A percentile compares a stretch with the other conserved stretches of the same genome.
Conservation (phyloP, 805 yeast species). For the Hyphopichia homilentoma region DNA sequence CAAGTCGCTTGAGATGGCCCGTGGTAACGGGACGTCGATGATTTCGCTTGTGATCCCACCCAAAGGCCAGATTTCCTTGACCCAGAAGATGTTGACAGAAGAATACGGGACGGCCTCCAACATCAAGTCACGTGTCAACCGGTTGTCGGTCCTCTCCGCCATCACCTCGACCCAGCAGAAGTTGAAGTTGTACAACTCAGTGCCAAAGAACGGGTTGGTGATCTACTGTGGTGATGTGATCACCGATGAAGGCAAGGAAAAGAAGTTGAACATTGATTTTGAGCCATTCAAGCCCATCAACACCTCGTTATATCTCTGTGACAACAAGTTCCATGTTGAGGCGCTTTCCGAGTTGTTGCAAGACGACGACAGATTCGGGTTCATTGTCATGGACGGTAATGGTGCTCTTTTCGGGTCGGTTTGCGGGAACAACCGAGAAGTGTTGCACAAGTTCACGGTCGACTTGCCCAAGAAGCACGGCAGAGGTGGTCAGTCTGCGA, state of each 20-base stretch:
- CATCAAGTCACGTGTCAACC: conserved; percentile 95
- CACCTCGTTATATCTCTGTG: conserved; percentile 92
- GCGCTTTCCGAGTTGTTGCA: conserved; percentile 91
- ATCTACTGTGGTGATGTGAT: conserved; percentile 97
- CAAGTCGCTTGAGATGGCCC: conserved; percentile 81
- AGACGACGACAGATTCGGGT: conserved; percentile 94
- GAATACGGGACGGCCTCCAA: conserved; percentile 99
- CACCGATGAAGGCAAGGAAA: conserved; percentile 96
- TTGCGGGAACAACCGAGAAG: conserved; percentile 95
- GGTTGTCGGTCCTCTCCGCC: conserved; percentile 92
- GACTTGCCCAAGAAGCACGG: conserved; percentile 99
- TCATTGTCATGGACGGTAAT: conserved; percentile 99
- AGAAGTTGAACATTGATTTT: conserved; percentile 93
- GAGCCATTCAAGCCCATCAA: conserved; percentile 99
- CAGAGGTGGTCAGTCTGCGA: conserved; percentile 99
- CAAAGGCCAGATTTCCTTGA: conserved; percentile 84
- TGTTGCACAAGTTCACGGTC: conserved; percentile 90
- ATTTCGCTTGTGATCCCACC: conserved; percentile 96
- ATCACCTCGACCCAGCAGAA: conserved; percentile 98
- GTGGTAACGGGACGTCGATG: conserved; percentile 99
- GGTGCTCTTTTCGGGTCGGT: conserved; percentile 95
- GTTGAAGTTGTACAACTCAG: conserved; percentile 80
- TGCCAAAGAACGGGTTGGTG: conserved; percentile 94
- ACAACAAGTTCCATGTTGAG: conserved; percentile 97
- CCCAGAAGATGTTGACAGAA: conserved; percentile 89